A percentile compares a stretch with the other conserved stretches of the same genome.
Evolutionary conservation across 345 rosid species (phyloP).

Genomic region (Kernera saxatilis): DNA sequence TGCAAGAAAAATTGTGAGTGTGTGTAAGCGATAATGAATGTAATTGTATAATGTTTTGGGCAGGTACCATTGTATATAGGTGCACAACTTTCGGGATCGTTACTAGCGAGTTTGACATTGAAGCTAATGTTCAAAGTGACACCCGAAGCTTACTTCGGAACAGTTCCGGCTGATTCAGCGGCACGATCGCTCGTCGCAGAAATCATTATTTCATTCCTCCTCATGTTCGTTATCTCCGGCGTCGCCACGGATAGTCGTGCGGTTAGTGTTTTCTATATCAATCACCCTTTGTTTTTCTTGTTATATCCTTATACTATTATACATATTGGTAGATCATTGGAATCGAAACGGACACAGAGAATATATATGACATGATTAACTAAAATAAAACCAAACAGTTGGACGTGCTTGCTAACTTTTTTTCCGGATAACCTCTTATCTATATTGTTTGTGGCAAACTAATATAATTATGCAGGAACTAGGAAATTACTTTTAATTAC

Average conservation of each 20-base stretch:
- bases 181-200: slow-evolving; percentile 44
- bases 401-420: background rate
- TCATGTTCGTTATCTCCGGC: slow-evolving; percentile 55
- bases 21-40: too few species aligned
- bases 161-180: slow-evolving; percentile 47
- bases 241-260: slow-evolving; percentile 44
- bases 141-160: slow-evolving; percentile 47
- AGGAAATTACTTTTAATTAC: too few species aligned
- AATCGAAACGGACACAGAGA: background rate
- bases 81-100: slow-evolving; percentile 50
- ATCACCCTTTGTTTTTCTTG: background rate
- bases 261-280: slow-evolving; percentile 17
- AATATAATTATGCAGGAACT: too few species aligned
- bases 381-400: background rate
- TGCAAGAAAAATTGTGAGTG: too few species aligned
- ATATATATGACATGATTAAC: background rate
- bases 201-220: slow-evolving; percentile 48
- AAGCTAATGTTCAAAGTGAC: slow-evolving; percentile 36
- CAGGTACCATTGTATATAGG: slow-evolving; percentile 50
- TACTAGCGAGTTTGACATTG: slow-evolving; percentile 48
- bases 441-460: background rate
- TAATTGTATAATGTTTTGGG: slow-evolving; percentile 16
- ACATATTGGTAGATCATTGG: background rate
- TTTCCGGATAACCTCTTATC: too few species aligned
- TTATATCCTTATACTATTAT: background rate